Conservation (phyloP, 2,329 filamentous ascomycete species). For the Microthyrium microscopicum region DNA sequence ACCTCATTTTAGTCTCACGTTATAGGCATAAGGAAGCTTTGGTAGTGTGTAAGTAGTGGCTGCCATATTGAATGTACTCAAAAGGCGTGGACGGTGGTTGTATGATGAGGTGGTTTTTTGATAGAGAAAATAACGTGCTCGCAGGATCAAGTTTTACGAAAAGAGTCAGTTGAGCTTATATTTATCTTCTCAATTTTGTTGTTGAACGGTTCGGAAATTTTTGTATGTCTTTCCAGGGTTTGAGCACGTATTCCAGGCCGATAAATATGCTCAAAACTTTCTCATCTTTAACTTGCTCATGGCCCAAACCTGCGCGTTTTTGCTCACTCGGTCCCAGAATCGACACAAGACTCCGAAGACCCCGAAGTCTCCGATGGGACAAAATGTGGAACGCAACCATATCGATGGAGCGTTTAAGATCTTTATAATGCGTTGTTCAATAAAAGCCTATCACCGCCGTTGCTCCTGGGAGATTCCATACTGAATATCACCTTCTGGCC, state of each 20-base stretch:
- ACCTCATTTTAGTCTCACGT: slow-evolving; percentile 40
- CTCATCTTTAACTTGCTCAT: not conserved
- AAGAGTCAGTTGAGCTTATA: not conserved
- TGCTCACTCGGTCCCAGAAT: no score
- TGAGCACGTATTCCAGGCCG: no score
- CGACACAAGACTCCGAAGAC: no score
- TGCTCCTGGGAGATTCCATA: no score
- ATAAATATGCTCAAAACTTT: no score
- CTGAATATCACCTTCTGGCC: not conserved
- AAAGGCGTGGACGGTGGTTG: not conserved
- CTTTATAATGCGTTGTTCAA: slow-evolving; percentile 1
- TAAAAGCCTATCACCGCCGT: not conserved
- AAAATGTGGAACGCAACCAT: not conserved
- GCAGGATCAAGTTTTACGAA: not conserved
- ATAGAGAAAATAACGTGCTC: not conserved
- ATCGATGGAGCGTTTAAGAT: not conserved
- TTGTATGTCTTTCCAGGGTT: no score
- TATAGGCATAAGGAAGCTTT: slow-evolving; percentile 49
- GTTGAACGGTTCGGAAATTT: no score
- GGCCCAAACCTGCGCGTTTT: not conserved
- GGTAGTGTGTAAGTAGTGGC: slow-evolving; percentile 41
- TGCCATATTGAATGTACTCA: slow-evolving; percentile 15
- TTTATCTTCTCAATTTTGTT: slow-evolving; percentile 1
- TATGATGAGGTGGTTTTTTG: not conserved
- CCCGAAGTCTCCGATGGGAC: not conserved